Percentiles rank a stretch among this genome's conserved stretches.
These are phyloP conservation scores for Lobosporangium transversale DNA, from an alignment of 192 early-diverging fungal species.

Conservation along the genomic window DNA sequence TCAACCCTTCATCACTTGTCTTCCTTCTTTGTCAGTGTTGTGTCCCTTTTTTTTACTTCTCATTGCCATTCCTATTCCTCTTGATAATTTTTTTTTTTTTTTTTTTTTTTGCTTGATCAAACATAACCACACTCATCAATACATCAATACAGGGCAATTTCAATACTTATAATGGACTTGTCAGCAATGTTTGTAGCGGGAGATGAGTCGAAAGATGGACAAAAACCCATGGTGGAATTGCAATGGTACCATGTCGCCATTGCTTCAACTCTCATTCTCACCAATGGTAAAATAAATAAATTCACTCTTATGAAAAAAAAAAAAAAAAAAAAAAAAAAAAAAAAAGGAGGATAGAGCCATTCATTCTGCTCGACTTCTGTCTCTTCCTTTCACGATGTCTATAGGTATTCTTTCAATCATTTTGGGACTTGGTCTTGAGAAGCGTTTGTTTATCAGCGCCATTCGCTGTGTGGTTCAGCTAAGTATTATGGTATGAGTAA, in stretches of 20 bases:
- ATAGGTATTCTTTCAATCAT: constrained; percentile 64
- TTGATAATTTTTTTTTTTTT: too few species aligned
- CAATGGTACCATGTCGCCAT: constrained; percentile 67
- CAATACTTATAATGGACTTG: constrained; percentile 26
- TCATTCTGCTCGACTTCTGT: neutral
- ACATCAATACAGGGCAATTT: too few species aligned
- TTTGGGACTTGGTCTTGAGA: constrained; percentile 74
- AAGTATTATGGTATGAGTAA: constrained; percentile 68
- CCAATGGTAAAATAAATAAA: too few species aligned
- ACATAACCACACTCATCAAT: too few species aligned
- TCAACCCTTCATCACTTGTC: neutral
- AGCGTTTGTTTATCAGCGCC: constrained; percentile 72
- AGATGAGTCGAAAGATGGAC: constrained; percentile 1
- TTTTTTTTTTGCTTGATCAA: too few species aligned
- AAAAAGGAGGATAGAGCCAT: neutral
- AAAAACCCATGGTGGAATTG: constrained; percentile 48
- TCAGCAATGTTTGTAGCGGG: constrained; percentile 1
- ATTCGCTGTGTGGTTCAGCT: constrained; percentile 82
- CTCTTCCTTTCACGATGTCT: neutral
- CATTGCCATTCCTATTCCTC: too few species aligned
- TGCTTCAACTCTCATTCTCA: constrained; percentile 65
- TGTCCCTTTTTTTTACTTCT: too few species aligned
- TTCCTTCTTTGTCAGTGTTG: too few species aligned
- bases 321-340: neutral
- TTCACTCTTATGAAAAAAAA: too few species aligned